phyloP scores from a whole-genome alignment of 306 rosid genomes.

The Casuarina cunninghamiana region DNA sequence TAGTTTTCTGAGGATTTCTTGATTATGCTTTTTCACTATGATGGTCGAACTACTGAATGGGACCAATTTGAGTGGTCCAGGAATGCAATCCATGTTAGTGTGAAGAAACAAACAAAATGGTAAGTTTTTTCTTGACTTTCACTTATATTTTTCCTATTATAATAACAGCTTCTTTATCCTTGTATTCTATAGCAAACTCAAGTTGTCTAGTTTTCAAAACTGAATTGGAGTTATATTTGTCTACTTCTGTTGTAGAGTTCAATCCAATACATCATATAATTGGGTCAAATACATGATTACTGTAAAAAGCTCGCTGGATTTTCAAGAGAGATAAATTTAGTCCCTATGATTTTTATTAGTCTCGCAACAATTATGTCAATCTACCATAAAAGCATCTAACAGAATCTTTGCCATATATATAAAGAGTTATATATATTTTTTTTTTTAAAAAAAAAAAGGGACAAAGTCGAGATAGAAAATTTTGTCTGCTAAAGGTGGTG shows the following conservation, averaged over 20 bases:
- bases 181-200: not conserved
- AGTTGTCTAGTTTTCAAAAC: not conserved
- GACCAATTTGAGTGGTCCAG: slow-evolving; percentile 95
- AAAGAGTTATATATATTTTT: too few relatives aligned
- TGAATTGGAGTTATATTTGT: not conserved
- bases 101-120: slow-evolving; percentile 81
- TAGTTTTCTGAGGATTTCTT: slow-evolving; percentile 94
- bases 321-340: too few relatives aligned
- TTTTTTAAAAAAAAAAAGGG: too few relatives aligned
- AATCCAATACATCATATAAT: not conserved
- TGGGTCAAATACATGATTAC: not conserved
- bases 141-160: not conserved
- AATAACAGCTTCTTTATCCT: not conserved
- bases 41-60: slow-evolving; percentile 90
- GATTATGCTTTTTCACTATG: slow-evolving; percentile 98
- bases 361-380: too few relatives aligned
- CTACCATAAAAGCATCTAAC: too few relatives aligned
- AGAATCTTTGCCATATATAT: too few relatives aligned
- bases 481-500: too few relatives aligned
- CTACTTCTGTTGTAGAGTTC: not conserved
- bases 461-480: too few relatives aligned
- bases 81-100: slow-evolving; percentile 83
- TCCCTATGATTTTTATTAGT: too few relatives aligned
- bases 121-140: slow-evolving; percentile 15
- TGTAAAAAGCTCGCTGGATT: too few relatives aligned